Conservation (phyloP, 2,329 filamentous ascomycete species). For the Epichloe sp. region DNA sequence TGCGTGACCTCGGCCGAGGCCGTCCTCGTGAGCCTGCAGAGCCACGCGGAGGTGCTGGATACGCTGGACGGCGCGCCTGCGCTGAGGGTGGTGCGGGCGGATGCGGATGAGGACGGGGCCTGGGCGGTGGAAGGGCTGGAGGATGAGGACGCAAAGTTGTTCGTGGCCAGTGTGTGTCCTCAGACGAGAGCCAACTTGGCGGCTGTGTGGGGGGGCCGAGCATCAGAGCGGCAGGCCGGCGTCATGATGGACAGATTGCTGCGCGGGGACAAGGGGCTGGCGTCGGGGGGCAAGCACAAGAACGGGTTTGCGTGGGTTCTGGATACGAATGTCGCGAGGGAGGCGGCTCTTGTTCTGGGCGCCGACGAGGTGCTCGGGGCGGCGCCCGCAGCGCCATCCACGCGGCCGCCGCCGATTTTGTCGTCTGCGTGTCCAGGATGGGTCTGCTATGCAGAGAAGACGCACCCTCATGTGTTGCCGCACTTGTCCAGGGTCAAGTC, state of each 20-base stretch:
- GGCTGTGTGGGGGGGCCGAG: slow-evolving; percentile 60
- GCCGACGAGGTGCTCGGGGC: slow-evolving; percentile 52
- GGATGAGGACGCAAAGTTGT: slow-evolving; percentile 55
- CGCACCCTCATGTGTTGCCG: slow-evolving; percentile 82
- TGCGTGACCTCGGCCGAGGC: slow-evolving; percentile 97
- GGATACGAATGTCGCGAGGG: slow-evolving; percentile 74
- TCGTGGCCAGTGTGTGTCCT: slow-evolving; percentile 85
- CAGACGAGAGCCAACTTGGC: slow-evolving; percentile 84
- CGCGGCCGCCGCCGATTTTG: slow-evolving; percentile 53
- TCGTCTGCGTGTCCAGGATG: slow-evolving; percentile 91
- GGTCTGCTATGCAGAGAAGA: slow-evolving; percentile 99
- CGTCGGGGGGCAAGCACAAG: slow-evolving; percentile 53
- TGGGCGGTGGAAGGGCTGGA: slow-evolving; percentile 36
- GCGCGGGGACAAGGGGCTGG: slow-evolving; percentile 51
- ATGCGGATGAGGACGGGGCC: slow-evolving; percentile 15
- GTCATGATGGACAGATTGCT: slow-evolving; percentile 75
- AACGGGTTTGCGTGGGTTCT: slow-evolving; percentile 82
- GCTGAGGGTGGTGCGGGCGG: slow-evolving; percentile 24
- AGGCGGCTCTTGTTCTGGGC: slow-evolving; percentile 69
- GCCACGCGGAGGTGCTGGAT: slow-evolving; percentile 77
- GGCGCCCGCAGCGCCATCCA: slow-evolving; percentile 8
- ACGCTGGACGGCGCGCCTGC: slow-evolving; percentile 58
- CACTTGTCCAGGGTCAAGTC: slow-evolving; percentile 88
- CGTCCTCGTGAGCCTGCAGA: slow-evolving; percentile 89
- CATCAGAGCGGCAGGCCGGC: slow-evolving; percentile 61